Evolutionary conservation across 768 basidiomycete genomes (phyloP).

Genomic region (Psilocybe cubensis): DNA sequence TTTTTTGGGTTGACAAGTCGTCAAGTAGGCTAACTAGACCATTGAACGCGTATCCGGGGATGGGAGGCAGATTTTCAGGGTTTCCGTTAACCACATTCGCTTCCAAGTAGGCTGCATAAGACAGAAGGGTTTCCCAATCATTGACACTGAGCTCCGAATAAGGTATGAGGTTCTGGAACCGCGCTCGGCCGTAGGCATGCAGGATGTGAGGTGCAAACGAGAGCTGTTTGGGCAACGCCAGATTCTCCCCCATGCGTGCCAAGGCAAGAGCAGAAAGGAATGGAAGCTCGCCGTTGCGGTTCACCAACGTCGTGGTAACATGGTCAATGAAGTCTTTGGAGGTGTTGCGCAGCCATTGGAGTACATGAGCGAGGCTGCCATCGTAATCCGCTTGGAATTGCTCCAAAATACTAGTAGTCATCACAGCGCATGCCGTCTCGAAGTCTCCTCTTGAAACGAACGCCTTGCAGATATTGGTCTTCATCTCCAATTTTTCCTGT

Average conservation of each 20-base stretch:
- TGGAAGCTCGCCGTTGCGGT: conserved; percentile 5
- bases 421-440: conserved; percentile 20
- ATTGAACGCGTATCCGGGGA: conserved; percentile 35
- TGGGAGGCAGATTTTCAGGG: conserved; percentile 16
- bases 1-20: conserved; percentile 35
- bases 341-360: conserved; percentile 18
- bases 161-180: conserved; percentile 26
- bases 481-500: conserved; percentile 16
- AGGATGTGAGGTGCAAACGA: conserved; percentile 44
- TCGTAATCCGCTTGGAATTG: conserved; percentile 3
- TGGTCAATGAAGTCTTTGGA: conserved; percentile 26
- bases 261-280: conserved; percentile 2
- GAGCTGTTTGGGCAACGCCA: conserved; percentile 35
- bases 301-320: conserved; percentile 20
- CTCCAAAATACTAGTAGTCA: conserved; percentile 17
- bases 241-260: conserved; percentile 29
- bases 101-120: conserved; percentile 42
- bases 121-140: conserved; percentile 53
- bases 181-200: conserved; percentile 46
- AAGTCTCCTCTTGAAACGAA: conserved; percentile 34
- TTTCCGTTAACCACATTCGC: conserved; percentile 30
- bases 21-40: conserved; percentile 46
- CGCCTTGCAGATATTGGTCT: conserved; percentile 29
- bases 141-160: conserved; percentile 31
- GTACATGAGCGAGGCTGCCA: not conserved